Conservation (phyloP, 257 asterid species). For the Eustoma russellianum region DNA sequence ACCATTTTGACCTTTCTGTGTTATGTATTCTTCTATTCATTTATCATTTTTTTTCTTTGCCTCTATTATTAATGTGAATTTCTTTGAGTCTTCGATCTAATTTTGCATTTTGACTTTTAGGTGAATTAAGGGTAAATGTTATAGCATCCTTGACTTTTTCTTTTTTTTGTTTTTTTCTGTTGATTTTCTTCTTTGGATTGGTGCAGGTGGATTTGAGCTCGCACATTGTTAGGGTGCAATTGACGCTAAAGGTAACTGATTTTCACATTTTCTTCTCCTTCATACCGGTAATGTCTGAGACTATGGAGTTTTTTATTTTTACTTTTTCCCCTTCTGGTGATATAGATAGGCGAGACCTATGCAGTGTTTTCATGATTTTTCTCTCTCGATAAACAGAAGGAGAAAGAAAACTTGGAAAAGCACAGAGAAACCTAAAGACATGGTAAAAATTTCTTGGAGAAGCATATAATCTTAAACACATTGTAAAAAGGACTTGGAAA, state of each 20-base stretch:
- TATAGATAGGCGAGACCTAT: too few species aligned
- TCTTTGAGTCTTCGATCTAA: slow-evolving; percentile 1
- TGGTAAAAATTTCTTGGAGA: too few species aligned
- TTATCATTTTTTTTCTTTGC: neutral
- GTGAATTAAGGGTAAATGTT: neutral
- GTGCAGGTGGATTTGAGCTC: slow-evolving; percentile 92
- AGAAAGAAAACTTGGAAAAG: too few species aligned
- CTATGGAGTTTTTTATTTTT: neutral
- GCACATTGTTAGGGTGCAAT: slow-evolving; percentile 78
- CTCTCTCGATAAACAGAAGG: too few species aligned
- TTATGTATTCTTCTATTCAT: neutral
- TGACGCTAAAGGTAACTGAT: slow-evolving; percentile 65
- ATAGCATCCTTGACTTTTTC: slow-evolving; percentile 4
- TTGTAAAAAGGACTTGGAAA: too few species aligned
- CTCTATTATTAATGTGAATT: neutral
- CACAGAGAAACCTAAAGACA: too few species aligned
- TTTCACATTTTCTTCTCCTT: neutral
- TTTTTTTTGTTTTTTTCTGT: neutral
- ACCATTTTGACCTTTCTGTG: too few species aligned
- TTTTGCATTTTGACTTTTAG: too few species aligned
- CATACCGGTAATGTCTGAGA: too few species aligned
- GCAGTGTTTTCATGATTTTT: too few species aligned
- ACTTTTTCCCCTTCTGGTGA: neutral
- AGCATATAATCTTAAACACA: too few species aligned
- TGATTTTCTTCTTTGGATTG: slow-evolving; percentile 9